Conservation (phyloP, 257 asterid genomes). For the Buddleja alternifolia region DNA sequence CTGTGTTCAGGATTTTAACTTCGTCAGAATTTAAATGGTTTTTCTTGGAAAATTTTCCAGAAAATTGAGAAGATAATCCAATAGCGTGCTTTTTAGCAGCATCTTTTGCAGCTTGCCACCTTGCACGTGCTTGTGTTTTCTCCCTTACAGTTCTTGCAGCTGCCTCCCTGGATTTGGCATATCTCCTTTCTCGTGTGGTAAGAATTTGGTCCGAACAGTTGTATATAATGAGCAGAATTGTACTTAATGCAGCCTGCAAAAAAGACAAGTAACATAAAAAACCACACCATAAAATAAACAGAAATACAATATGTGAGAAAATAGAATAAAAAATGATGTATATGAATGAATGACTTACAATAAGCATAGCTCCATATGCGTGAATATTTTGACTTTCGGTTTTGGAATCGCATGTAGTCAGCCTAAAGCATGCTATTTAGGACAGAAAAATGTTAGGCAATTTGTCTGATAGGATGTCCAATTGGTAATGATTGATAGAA, state of each 20-base stretch:
- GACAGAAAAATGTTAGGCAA: conserved; percentile 13
- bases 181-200: conserved; percentile 81
- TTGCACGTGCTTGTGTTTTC: conserved; percentile 77
- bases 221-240: conserved; percentile 77
- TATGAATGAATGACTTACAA: conserved; percentile 51
- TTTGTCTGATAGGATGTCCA: conserved; percentile 3
- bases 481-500: conserved; percentile 1
- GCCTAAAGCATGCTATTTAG: conserved; percentile 65
- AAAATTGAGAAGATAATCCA: conserved; percentile 68
- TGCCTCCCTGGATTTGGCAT: conserved; percentile 87
- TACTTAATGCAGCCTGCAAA: conserved; percentile 78
- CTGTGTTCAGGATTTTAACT: conserved; percentile 40
- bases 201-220: conserved; percentile 91
- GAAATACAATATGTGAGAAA: not conserved
- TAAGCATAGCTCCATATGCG: conserved; percentile 79
- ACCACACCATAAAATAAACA: conserved; percentile 8
- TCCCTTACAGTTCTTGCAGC: conserved; percentile 83
- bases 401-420: conserved; percentile 67
- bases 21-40: conserved; percentile 40
- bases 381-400: conserved; percentile 76
- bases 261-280: conserved; percentile 9
- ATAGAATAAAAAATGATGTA: not conserved
- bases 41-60: conserved; percentile 70
- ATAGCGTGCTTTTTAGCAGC: conserved; percentile 79
- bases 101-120: conserved; percentile 89